Evolutionary conservation across 345 rosid species (phyloP), one percentile per base, ranked within the genome.

Genomic region (Populus euphratica): DNA sequence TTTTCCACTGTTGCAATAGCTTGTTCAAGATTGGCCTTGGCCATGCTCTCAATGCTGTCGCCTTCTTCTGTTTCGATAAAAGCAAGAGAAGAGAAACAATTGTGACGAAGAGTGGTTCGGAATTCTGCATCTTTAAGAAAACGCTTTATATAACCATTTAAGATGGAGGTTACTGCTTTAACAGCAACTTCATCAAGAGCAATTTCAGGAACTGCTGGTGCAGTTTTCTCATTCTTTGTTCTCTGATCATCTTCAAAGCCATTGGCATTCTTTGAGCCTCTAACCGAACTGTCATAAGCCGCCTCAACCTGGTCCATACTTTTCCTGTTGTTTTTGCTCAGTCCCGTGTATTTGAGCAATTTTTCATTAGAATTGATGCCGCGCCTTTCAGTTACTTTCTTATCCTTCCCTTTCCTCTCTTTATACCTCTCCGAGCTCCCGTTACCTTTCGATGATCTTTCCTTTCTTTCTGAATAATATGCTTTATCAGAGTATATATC

Each of bases 111-210:
- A 14, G 52, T 76, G 39, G 68, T 21, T 0, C 89, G 85, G 27
- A 85, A 87, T 54, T 84, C 87, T 67, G 74, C 79, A 23, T 86
- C 86, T 76, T 65, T 83, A 73, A 86, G 82, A 77, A 88, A 91
- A 64, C 83, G 54, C 73, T 81, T 87, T 39, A 80, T 80, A 70
- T 81, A 85, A 70, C 92, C 80, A 78, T 78, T 77, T 38, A 91
- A 76, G 72, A 89, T 91, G 59, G 95, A 89, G 65, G 89, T 73
- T 72, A 81, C 77, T 43, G 93, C 93, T 82, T 78, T 80, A 54
- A 91, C 77, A 62, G 91, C 93, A 84, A 77, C 93, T 83, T 89
- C 89, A 86, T 87, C 90, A 38, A 89, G 90, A 64, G 91, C 89
- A 72, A 84, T 86, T 66, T 77, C 81, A 67, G 86, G 59, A 78